These are phyloP conservation scores for Tuber umbilicatum DNA, from an alignment of 495 filamentous ascomycete species.

Conservation along the genomic window DNA sequence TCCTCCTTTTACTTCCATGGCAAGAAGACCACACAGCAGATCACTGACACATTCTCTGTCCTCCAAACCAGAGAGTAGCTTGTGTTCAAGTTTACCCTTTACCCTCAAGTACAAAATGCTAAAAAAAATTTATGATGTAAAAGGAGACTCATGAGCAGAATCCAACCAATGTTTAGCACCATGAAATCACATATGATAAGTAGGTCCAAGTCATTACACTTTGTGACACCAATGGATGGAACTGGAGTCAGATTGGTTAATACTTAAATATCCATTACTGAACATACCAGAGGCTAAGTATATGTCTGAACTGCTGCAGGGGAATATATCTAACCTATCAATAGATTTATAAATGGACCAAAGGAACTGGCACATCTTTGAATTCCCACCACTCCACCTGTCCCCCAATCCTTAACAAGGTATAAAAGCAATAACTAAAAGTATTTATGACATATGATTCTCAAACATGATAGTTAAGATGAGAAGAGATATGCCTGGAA, in stretches of 20 bases:
- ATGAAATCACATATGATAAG: not conserved
- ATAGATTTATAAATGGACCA: conserved; percentile 10
- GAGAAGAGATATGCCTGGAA: too few species aligned
- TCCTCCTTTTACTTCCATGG: not conserved
- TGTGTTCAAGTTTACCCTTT: too few species aligned
- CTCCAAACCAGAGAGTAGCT: not conserved
- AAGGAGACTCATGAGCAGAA: not conserved
- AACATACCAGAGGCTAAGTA: not conserved
- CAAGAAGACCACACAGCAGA: too few species aligned
- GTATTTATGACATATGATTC: too few species aligned
- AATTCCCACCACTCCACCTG: too few species aligned
- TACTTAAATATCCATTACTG: not conserved
- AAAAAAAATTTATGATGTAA: not conserved
- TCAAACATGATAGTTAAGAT: too few species aligned
- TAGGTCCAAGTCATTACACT: not conserved
- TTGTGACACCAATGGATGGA: not conserved
- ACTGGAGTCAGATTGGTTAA: not conserved
- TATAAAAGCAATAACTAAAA: too few species aligned
- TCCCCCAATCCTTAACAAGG: too few species aligned
- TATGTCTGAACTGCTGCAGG: not conserved
- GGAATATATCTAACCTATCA: not conserved
- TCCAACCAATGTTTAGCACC: not conserved
- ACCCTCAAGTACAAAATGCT: too few species aligned
- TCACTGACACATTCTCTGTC: not conserved
- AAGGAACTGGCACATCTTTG: not conserved